These are phyloP conservation scores for Falciphora oryzae DNA, from an alignment of 2,329 filamentous ascomycete species.

Conservation along the genomic window DNA sequence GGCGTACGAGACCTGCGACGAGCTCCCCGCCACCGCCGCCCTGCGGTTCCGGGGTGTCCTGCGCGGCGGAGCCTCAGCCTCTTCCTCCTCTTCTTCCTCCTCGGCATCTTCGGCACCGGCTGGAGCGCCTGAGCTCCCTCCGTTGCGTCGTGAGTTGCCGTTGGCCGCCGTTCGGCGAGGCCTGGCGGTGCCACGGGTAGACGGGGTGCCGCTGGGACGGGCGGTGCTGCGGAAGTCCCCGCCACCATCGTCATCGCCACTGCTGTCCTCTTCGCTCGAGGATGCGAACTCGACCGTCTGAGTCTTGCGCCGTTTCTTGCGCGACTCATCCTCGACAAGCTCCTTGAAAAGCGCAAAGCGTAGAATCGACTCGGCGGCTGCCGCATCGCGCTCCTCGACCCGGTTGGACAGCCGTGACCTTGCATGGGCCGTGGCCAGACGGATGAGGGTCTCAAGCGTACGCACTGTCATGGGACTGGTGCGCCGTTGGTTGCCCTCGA, in stretches of 20 bases:
- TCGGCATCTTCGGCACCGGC: slow-evolving; percentile 41
- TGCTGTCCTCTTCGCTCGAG: slow-evolving; percentile 47
- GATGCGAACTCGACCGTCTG: slow-evolving; percentile 52
- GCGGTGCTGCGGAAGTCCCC: slow-evolving; percentile 38
- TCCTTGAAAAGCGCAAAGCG: slow-evolving; percentile 97
- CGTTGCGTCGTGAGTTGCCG: slow-evolving; percentile 12
- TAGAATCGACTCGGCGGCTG: slow-evolving; percentile 81
- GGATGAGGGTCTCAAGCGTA: slow-evolving; percentile 96
- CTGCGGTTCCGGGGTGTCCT: slow-evolving; percentile 30
- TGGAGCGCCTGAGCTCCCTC: slow-evolving; percentile 15
- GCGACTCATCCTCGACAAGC: slow-evolving; percentile 71
- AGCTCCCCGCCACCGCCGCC: slow-evolving; percentile 25
- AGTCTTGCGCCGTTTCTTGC: slow-evolving; percentile 75
- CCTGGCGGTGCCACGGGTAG: slow-evolving; percentile 26
- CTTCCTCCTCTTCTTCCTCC: slow-evolving; percentile 39
- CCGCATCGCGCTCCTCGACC: slow-evolving; percentile 84
- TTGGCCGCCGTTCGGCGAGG: slow-evolving; percentile 22
- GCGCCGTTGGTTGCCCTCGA: slow-evolving; percentile 87
- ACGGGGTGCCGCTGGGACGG: slow-evolving; percentile 24
- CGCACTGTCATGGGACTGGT: slow-evolving; percentile 95
- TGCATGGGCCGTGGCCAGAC: slow-evolving; percentile 91
- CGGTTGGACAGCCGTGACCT: slow-evolving; percentile 83
- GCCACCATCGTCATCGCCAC: slow-evolving; percentile 51
- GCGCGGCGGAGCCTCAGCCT: slow-evolving; percentile 42
- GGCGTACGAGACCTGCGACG: slow-evolving; percentile 63